Percentiles rank a stretch among this genome's conserved stretches.
Conservation (phyloP, 163 green algal genomes). For the Chloromonas sp. region DNA sequence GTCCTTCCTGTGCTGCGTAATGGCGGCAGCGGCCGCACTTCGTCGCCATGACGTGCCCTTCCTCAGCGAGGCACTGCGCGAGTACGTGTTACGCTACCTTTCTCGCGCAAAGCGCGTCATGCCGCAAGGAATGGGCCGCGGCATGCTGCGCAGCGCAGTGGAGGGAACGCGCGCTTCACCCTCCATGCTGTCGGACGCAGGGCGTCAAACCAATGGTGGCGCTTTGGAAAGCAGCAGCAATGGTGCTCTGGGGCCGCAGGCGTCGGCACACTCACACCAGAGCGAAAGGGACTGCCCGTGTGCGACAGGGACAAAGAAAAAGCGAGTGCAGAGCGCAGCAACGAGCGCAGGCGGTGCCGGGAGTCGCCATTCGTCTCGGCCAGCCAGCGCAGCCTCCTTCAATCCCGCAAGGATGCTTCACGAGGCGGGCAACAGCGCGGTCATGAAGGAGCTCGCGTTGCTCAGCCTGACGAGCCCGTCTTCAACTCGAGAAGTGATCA, state of each 20-base stretch:
- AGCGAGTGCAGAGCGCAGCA: background rate
- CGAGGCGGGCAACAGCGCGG: constrained; percentile 1
- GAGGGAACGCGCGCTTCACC: background rate
- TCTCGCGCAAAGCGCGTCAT: background rate
- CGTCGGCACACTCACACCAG: too few species aligned
- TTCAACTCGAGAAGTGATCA: background rate
- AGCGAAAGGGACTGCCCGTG: background rate
- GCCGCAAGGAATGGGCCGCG: background rate
- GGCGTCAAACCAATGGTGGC: background rate
- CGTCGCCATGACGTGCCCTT: constrained; percentile 24
- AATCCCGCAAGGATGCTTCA: background rate
- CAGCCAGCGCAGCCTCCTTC: background rate
- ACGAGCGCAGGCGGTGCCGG: background rate
- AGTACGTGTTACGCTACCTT: constrained; percentile 18
- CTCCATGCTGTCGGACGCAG: background rate
- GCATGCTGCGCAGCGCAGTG: background rate
- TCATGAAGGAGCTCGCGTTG: constrained; percentile 3
- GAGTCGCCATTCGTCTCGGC: background rate
- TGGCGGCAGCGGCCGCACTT: constrained; percentile 20
- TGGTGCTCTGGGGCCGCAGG: too few species aligned
- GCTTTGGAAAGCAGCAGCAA: background rate
- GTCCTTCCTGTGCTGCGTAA: constrained; percentile 22
- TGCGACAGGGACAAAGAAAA: background rate
- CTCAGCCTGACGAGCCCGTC: background rate
- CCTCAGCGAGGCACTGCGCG: constrained; percentile 26